These are phyloP conservation scores for Debaryomyces nepalensis DNA, from an alignment of 1,139 yeast genomes.

Conservation along the genomic window DNA sequence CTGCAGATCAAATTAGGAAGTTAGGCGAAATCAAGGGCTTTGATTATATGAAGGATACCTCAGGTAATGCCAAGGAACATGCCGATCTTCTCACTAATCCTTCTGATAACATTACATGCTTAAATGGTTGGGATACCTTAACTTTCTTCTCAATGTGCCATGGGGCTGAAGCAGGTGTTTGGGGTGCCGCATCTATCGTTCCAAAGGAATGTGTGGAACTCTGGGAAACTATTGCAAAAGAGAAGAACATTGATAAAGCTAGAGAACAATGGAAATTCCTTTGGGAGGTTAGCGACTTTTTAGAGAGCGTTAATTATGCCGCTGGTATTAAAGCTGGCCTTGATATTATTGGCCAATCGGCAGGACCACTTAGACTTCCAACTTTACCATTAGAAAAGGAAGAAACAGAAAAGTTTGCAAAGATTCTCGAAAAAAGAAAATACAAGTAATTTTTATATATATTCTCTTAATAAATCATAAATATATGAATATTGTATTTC, in stretches of 20 bases:
- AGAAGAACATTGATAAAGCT: slow-evolving; percentile 19
- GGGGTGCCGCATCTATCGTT: slow-evolving; percentile 23
- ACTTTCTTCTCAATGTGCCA: slow-evolving; percentile 21
- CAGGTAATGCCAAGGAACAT: slow-evolving; percentile 22
- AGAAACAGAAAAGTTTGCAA: slow-evolving; percentile 16
- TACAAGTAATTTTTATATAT: slow-evolving; percentile 14
- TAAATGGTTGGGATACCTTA: slow-evolving; percentile 23
- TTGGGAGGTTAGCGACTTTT: slow-evolving; percentile 20
- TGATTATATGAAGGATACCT: slow-evolving; percentile 21
- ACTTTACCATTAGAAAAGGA: slow-evolving; percentile 19
- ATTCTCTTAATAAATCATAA: background rate
- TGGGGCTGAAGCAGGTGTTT: slow-evolving; percentile 20
- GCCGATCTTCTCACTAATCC: slow-evolving; percentile 22
- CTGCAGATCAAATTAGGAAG: slow-evolving; percentile 19
- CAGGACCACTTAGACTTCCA: slow-evolving; percentile 21
- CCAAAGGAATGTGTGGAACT: slow-evolving; percentile 23
- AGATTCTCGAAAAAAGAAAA: slow-evolving; percentile 18
- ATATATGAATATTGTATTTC: background rate
- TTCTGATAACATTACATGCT: slow-evolving; percentile 16
- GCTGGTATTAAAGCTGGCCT: slow-evolving; percentile 23
- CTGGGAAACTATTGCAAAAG: slow-evolving; percentile 18
- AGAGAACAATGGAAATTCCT: slow-evolving; percentile 23
- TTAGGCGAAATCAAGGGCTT: slow-evolving; percentile 20
- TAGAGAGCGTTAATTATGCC: slow-evolving; percentile 20
- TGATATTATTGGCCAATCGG: slow-evolving; percentile 20